Evolutionary conservation across 106 monocot species (phyloP).

Genomic region (Hemerocallis citrina): DNA sequence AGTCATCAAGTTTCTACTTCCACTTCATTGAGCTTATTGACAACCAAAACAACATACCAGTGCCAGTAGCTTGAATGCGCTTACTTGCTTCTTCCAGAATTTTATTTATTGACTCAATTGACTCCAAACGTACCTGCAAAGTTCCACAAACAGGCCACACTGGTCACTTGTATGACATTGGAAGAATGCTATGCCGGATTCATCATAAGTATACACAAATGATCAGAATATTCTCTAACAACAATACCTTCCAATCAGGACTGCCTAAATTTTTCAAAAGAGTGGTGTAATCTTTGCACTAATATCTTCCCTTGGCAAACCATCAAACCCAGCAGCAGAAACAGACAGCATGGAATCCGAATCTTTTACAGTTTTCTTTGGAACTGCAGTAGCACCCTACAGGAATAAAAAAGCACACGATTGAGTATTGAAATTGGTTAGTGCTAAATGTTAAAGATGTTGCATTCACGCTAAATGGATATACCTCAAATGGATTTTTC

Average conservation of each 20-base stretch:
- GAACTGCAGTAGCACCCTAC: constrained; percentile 81
- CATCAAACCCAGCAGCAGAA: constrained; percentile 55
- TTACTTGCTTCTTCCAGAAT: constrained; percentile 95
- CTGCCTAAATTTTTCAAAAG: constrained; percentile 79
- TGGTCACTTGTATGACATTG: background rate
- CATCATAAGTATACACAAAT: background rate
- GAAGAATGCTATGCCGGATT: background rate
- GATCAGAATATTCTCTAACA: background rate
- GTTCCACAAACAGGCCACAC: background rate
- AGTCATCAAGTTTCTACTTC: background rate
- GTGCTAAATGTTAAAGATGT: background rate
- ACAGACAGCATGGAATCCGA: constrained; percentile 41
- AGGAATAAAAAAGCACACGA: constrained; percentile 13
- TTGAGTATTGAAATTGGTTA: background rate
- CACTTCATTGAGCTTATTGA: background rate
- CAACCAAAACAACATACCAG: constrained; percentile 33
- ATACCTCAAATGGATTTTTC: constrained; percentile 96
- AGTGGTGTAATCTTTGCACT: constrained; percentile 84
- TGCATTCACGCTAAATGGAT: background rate
- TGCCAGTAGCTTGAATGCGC: constrained; percentile 83
- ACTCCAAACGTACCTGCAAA: constrained; percentile 68
- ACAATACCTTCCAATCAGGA: constrained; percentile 89
- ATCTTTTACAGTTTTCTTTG: constrained; percentile 76
- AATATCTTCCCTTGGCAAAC: constrained; percentile 93
- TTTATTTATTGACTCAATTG: constrained; percentile 89